Evolutionary conservation across 2,329 filamentous ascomycete genomes (phyloP), one percentile per base, ranked within the genome.

Genomic region (Trichoderma simmonsii): DNA sequence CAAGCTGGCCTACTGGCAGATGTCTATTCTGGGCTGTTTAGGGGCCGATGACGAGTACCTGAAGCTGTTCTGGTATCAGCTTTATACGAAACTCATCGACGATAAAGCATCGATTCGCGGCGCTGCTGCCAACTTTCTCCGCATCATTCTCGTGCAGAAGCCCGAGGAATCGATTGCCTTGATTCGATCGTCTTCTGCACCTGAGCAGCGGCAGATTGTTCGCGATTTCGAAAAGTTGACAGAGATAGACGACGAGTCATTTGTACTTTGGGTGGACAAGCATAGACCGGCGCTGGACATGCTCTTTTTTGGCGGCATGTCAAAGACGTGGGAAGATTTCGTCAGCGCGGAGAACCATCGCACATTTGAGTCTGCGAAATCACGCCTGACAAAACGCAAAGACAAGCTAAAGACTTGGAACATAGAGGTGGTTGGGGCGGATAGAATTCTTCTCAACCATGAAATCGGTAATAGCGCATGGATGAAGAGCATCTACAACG

Each of bases 1-100:
- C 73, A 95, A 94, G 78, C 89, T 99, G 77, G 90, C 93, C 0
- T 98, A 98, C 80, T 99, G 96, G 96, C 96, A 98, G 80, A 94
- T 93, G 24, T 93, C 97, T 21, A 90, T 99, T 18, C 85, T 99
- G 18, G 91, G 91, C 2, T 90, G 91, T 4, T 89, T 96, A 18
- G 92, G 93, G 3, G 86, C 88, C 7, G 94, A 97, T 59, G 89
- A 93, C n/a, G 91, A 93, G 11, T 93, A 93, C 77, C 88, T 98
- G 77, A 92, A 92, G 74, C 86, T 98, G 39, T 89, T 98, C 56
- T 98, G 94, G 86, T 98, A 97, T 77, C 90, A 98, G 73, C 89
- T 99, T 3, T 99, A 98, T 79, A 91, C 91, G 8, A 97, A 97
- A 79, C 85, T 98, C 43, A 90, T 96, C 8, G 94, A 94, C 69